Conservation (phyloP, 2,329 filamentous ascomycete species). For the Nothophaeocryptopus gaeumannii region DNA sequence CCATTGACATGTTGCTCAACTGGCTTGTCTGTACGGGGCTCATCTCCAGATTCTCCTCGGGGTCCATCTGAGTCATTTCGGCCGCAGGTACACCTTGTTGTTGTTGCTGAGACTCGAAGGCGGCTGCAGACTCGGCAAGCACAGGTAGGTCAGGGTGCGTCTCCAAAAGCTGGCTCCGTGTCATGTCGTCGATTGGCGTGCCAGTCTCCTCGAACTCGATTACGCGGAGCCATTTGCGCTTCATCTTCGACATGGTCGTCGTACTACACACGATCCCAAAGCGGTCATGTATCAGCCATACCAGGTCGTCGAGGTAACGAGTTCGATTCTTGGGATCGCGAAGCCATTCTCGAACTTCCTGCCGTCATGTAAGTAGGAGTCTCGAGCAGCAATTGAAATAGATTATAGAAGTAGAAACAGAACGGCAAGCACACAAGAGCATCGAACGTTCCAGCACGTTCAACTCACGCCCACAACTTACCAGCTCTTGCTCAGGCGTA, state of each 20-base stretch:
- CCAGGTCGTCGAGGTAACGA: constrained; percentile 34
- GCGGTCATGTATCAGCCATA: constrained; percentile 36
- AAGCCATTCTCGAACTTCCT: constrained; percentile 35
- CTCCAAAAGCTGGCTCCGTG: constrained; percentile 24
- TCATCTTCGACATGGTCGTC: constrained; percentile 37
- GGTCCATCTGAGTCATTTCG: no score
- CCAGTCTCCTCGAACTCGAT: constrained; percentile 34
- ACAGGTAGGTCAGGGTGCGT: constrained; percentile 30
- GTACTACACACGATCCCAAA: constrained; percentile 35
- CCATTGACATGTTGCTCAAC: no score
- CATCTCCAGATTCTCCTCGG: no score
- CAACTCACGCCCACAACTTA: constrained; percentile 17
- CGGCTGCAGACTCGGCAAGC: constrained; percentile 13
- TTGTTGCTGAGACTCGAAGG: not conserved
- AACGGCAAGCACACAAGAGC: not conserved
- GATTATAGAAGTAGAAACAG: not conserved
- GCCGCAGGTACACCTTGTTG: not conserved
- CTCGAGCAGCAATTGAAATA: not conserved
- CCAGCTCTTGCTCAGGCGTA: constrained; percentile 33
- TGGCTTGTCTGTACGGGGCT: no score
- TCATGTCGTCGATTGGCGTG: constrained; percentile 29
- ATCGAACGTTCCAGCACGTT: no score
- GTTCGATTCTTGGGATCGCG: constrained; percentile 31
- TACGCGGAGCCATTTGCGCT: constrained; percentile 35
- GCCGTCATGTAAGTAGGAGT: constrained; percentile 4